Evolutionary conservation across 176 grass and related monocot species (phyloP).

Genomic region (Cenchrus purpureus): DNA sequence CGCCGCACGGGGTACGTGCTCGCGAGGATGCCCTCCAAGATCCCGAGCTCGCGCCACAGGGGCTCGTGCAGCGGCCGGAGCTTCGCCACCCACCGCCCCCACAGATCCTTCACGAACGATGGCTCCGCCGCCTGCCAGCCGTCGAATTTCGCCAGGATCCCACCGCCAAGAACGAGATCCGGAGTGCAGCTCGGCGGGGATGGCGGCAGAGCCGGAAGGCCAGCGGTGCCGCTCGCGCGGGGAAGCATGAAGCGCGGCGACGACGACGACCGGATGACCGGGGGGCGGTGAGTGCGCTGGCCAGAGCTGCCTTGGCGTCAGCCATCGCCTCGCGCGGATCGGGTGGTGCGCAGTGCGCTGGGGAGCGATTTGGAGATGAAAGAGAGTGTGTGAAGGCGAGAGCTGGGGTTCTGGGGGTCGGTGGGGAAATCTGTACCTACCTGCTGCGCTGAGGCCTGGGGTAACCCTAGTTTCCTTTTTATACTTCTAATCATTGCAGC

Average conservation of each 20-base stretch:
- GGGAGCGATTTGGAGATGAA: too few species aligned
- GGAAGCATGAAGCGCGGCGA: constrained; percentile 32
- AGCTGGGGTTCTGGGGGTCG: too few species aligned
- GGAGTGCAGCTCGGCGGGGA: not conserved
- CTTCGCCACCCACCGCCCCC: constrained; percentile 49
- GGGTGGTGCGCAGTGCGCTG: too few species aligned
- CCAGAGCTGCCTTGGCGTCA: not conserved
- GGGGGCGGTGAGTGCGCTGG: not conserved
- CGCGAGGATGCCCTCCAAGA: constrained; percentile 36
- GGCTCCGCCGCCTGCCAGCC: constrained; percentile 27
- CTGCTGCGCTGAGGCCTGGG: too few species aligned
- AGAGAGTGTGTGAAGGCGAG: not conserved
- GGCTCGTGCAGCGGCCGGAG: constrained; percentile 41
- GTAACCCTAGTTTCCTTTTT: too few species aligned
- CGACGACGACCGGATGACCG: too few species aligned
- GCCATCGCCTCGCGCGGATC: not conserved
- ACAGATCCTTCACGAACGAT: not conserved
- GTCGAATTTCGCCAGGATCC: constrained; percentile 10
- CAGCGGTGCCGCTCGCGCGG: not conserved
- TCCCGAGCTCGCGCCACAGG: constrained; percentile 36
- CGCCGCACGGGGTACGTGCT: constrained; percentile 36
- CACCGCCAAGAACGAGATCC: not conserved
- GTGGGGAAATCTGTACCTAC: too few species aligned
- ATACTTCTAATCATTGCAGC: too few species aligned
- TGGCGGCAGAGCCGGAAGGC: not conserved